These are phyloP conservation scores for Ulmus americana DNA, from an alignment of 331 rosid species.

Conservation along the genomic window DNA sequence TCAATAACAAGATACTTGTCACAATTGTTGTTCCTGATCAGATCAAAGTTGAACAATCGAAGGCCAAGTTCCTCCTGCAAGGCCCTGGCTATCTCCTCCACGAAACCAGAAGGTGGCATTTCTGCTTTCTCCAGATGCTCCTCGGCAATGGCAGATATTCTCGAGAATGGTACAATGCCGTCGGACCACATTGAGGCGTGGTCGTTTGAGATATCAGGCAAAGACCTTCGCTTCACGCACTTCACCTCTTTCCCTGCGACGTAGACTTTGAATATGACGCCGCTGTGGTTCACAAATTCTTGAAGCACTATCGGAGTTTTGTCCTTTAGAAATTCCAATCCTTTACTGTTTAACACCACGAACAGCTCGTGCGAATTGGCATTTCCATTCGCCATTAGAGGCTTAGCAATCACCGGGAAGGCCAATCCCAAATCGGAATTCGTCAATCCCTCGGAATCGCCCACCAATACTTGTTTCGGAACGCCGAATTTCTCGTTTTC, in stretches of 20 bases:
- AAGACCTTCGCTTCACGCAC: conserved; percentile 57
- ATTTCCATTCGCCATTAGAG: conserved; percentile 39
- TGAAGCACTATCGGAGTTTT: conserved; percentile 44
- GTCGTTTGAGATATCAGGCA: conserved; percentile 30
- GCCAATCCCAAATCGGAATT: conserved; percentile 11
- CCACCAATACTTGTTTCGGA: conserved; percentile 39
- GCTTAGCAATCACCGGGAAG: conserved; percentile 55
- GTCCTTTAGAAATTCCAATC: conserved; percentile 25
- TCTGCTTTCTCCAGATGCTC: conserved; percentile 16
- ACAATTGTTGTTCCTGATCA: conserved; percentile 41
- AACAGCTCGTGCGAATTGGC: conserved; percentile 43
- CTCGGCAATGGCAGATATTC: conserved; percentile 33
- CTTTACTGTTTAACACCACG: conserved; percentile 39
- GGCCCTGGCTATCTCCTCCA: conserved; percentile 29
- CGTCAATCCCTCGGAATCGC: not conserved
- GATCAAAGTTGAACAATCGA: conserved; percentile 54
- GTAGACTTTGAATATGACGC: conserved; percentile 60
- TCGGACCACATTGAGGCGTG: conserved; percentile 16
- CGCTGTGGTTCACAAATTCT: conserved; percentile 69
- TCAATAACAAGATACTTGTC: conserved; percentile 51
- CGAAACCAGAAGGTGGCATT: conserved; percentile 37
- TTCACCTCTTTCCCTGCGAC: conserved; percentile 43
- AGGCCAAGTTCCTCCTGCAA: conserved; percentile 45
- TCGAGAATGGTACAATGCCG: conserved; percentile 34
- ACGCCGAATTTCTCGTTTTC: conserved; percentile 10